Base-by-base conservation (phyloP, 2,329 filamentous ascomycete genomes). In the Sporothrix brunneoviolacea region DNA sequence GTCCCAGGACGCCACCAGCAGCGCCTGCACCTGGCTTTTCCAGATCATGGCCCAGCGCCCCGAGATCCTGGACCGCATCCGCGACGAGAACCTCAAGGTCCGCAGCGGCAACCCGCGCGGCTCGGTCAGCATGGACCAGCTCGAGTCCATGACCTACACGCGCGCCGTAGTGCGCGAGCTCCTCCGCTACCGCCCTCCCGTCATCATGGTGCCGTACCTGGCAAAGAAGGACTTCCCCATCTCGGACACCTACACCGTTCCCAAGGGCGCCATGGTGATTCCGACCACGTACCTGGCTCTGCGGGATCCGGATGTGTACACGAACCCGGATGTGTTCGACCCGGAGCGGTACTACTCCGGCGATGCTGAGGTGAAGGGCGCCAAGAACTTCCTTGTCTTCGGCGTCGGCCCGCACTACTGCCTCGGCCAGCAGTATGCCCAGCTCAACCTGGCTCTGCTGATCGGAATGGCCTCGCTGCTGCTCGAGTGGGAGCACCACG, bases 301-400 rank as follows among this genome's bases (percentile, higher is more conserved):
- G 37, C 91, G 93, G 64, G 93, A 97, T 61, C 87, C 89, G 35
- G 90, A 96, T 51, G 86, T 91, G 8, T 98, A 97, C 67, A 81
- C 87, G 48, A 86, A 93, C 62, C 89, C 93, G 2, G 91, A 97
- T 62, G 75, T 77, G 37, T 97, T 90, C 65, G 85, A 95, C 62
- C 91, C 91, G 2, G 90, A 96, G 58, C 82, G 91, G 61, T 97
- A 93, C 81, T 91, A 91, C 67, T 80, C 79, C 2, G 93, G 91
- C 53, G 86, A 91, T 60, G 93, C 91, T 12, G 91, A 95, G 68
- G 82, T 86, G 67, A 86, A 83, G 71, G 82, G 82, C 33, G 73
- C 84, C 64, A 97, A 96, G 84, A 98, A 97, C 75, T 97, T 84
- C 76, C 78, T 98, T 46, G 91, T 97, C 16, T 97, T 98, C 61